Percentiles rank a stretch among this genome's conserved stretches.
Conservation (phyloP, 768 basidiomycete genomes). For the Chalciporus sphaerocephalus region DNA sequence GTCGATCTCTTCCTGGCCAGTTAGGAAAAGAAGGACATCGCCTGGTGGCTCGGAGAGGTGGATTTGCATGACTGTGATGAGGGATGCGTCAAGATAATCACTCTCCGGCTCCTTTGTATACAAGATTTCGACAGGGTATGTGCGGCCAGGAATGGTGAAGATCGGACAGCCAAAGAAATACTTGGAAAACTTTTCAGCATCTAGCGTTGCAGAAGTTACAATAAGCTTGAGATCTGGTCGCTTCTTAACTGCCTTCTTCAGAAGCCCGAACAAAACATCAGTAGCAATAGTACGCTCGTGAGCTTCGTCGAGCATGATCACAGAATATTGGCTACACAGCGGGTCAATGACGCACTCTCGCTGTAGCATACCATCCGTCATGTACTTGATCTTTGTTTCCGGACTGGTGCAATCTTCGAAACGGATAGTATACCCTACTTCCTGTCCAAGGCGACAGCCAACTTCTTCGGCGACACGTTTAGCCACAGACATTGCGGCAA, state of each 20-base stretch:
- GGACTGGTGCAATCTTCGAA: conserved; percentile 99
- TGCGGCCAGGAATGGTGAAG: conserved; percentile 98
- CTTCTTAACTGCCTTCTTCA: conserved; percentile 91
- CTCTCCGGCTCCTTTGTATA: conserved; percentile 98
- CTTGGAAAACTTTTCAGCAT: conserved; percentile 98
- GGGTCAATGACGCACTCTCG: conserved; percentile 96
- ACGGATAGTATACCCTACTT: conserved; percentile 98
- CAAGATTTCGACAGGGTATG: conserved; percentile 97
- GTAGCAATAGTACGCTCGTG: conserved; percentile 99
- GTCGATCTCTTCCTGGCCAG: conserved; percentile 98
- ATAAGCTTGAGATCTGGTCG: conserved; percentile 96
- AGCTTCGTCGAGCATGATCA: conserved; percentile 98
- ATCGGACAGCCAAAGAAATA: conserved; percentile 99
- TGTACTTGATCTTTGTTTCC: conserved; percentile 99
- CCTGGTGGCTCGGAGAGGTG: conserved; percentile 97
- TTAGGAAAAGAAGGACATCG: conserved; percentile 94
- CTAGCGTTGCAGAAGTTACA: conserved; percentile 97
- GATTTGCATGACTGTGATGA: conserved; percentile 99
- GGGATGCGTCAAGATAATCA: conserved; percentile 95
- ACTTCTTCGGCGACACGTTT: conserved; percentile 99
- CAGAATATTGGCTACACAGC: conserved; percentile 86
- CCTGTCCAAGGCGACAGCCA: conserved; percentile 93
- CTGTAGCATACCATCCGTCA: conserved; percentile 99
- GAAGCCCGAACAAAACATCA: conserved; percentile 91
- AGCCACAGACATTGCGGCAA: conserved; percentile 98